Conservation (phyloP, 1,139 yeast species). For the Diutina scorzettiae region DNA sequence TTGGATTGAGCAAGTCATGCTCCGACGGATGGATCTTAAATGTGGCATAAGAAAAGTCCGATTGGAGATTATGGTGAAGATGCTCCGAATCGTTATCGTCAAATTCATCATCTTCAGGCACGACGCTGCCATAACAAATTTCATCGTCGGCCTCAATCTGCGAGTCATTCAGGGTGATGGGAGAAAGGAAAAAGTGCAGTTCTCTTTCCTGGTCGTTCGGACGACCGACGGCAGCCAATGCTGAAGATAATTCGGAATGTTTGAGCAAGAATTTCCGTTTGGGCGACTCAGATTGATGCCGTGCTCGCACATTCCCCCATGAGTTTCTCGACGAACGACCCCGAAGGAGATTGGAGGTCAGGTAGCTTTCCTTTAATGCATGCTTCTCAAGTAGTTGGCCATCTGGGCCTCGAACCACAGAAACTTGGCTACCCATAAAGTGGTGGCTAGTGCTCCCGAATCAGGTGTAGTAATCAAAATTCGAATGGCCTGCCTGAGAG, state of each 20-base stretch:
- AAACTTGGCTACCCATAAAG: conserved; percentile 3
- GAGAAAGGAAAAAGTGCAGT: conserved; percentile 17
- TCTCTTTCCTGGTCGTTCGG: too few relatives aligned
- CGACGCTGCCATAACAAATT: too few relatives aligned
- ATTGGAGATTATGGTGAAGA: not conserved
- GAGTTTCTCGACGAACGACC: not conserved
- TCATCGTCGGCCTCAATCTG: conserved; percentile 6
- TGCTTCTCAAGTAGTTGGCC: not conserved
- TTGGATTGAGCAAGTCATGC: conserved; percentile 3
- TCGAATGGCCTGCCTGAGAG: too few relatives aligned
- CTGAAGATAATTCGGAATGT: too few relatives aligned
- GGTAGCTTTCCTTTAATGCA: conserved; percentile 2
- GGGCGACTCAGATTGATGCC: not conserved
- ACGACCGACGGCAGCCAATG: too few relatives aligned
- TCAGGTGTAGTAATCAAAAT: too few relatives aligned
- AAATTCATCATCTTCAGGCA: not conserved
- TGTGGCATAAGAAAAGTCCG: not conserved
- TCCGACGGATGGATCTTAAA: conserved; percentile 4
- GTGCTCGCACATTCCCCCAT: not conserved
- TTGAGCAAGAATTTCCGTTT: too few relatives aligned
- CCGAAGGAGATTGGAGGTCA: conserved; percentile 1
- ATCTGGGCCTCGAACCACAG: not conserved
- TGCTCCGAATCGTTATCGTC: not conserved
- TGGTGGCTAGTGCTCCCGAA: not conserved
- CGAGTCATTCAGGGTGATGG: conserved; percentile 26